Conservation (phyloP, 176 grass and related monocot species). For the Otatea glauca region DNA sequence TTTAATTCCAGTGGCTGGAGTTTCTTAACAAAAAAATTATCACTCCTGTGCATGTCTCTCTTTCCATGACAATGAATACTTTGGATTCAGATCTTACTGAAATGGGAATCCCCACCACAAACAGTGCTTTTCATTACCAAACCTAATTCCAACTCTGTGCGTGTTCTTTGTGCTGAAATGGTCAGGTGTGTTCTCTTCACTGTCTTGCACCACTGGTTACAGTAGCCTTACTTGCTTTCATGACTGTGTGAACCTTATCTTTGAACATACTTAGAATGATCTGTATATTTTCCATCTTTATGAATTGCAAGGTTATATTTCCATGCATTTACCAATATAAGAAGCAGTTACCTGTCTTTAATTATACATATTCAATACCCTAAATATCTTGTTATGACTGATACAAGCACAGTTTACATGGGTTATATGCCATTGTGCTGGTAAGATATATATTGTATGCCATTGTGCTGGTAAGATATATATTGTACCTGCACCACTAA, state of each 20-base stretch:
- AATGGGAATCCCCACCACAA: constrained; percentile 91
- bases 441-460: neutral
- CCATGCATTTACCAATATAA: neutral
- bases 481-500: neutral
- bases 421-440: constrained; percentile 6
- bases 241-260: constrained; percentile 17
- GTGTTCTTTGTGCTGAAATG: constrained; percentile 82
- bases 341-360: constrained; percentile 3
- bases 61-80: constrained; percentile 38
- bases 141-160: constrained; percentile 85
- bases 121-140: constrained; percentile 94
- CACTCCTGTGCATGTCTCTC: neutral
- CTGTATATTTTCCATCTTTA: constrained; percentile 1
- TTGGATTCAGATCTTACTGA: constrained; percentile 87
- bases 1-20: neutral
- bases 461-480: neutral
- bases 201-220: constrained; percentile 19
- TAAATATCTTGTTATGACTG: constrained; percentile 24
- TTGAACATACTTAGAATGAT: neutral
- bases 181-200: constrained; percentile 71
- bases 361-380: neutral
- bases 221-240: neutral
- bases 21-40: neutral
- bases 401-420: constrained; percentile 19
- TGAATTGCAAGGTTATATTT: constrained; percentile 6